These are phyloP conservation scores for Solanum virginianum DNA, from an alignment of 257 asterid species.

Conservation along the genomic window DNA sequence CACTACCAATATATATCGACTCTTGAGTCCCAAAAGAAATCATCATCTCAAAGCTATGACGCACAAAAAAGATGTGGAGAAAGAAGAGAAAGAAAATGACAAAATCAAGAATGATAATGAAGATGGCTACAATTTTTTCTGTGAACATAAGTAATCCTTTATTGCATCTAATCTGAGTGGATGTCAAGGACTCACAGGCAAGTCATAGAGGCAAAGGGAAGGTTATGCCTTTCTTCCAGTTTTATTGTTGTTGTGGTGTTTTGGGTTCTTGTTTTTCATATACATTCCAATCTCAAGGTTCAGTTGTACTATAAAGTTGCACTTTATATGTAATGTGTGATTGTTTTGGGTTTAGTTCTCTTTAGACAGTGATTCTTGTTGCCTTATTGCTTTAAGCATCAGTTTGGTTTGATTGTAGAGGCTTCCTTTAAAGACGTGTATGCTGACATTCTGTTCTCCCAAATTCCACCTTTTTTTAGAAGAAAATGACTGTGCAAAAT, in stretches of 20 bases:
- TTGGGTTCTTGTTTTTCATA: not conserved
- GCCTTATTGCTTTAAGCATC: not conserved
- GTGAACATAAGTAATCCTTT: not conserved
- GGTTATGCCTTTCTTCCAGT: conserved; percentile 4
- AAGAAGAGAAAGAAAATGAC: conserved; percentile 20
- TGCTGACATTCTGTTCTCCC: not conserved
- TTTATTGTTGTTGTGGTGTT: not conserved
- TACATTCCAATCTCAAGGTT: not conserved
- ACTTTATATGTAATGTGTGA: not conserved
- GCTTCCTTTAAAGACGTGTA: no score
- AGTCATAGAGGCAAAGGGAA: not conserved
- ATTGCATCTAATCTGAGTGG: not conserved
- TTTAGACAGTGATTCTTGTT: not conserved
- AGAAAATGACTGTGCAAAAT: no score
- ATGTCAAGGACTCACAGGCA: not conserved
- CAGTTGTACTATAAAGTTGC: not conserved
- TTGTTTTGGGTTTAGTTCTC: not conserved
- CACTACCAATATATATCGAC: not conserved
- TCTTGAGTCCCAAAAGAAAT: not conserved
- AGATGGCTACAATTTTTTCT: no score
- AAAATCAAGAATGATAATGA: not conserved
- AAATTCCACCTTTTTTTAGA: no score
- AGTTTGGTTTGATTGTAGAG: no score
- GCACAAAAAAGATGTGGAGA: not conserved
- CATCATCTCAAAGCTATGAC: not conserved